A percentile compares a stretch with the other conserved stretches of the same genome.
Evolutionary conservation across 2,329 filamentous ascomycete species (phyloP).

Genomic region (Pyricularia pennisetigena): DNA sequence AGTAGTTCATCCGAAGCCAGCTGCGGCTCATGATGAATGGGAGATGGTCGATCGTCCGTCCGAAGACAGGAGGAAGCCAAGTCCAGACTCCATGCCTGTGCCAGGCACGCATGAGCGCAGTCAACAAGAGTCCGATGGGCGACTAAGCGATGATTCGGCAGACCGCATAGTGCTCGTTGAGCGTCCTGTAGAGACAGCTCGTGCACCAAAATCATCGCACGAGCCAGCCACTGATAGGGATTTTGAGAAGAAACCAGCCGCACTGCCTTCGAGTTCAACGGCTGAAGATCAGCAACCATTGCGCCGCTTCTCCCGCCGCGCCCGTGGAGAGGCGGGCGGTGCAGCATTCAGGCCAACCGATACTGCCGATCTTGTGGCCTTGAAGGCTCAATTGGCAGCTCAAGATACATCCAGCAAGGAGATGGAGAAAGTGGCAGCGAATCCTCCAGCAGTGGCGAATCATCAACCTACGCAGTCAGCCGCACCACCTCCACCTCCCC

Average conservation of each 20-base stretch:
- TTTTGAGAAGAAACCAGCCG: not conserved
- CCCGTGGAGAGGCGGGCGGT: constrained; percentile 27
- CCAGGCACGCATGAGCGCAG: constrained; percentile 17
- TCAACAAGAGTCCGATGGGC: constrained; percentile 27
- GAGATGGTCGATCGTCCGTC: constrained; percentile 12
- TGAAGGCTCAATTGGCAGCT: constrained; percentile 40
- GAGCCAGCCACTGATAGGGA: not conserved
- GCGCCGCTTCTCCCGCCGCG: constrained; percentile 16
- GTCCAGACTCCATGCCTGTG: constrained; percentile 10
- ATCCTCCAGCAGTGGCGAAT: not conserved
- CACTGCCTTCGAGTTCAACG: constrained; percentile 12
- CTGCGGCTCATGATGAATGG: constrained; percentile 4
- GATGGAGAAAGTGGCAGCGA: not conserved
- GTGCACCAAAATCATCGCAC: not conserved
- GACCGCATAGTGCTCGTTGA: constrained; percentile 12
- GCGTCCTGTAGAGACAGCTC: not conserved
- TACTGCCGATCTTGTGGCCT: constrained; percentile 34
- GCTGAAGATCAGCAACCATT: constrained; percentile 28
- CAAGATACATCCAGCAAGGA: constrained; percentile 22
- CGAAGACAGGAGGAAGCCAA: constrained; percentile 7
- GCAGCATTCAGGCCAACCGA: constrained; percentile 43
- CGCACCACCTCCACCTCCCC: not conserved
- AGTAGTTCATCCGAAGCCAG: constrained; percentile 8
- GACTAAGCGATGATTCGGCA: constrained; percentile 24
- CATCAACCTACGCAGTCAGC: not conserved